Evolutionary conservation across 352 stramenopile genomes (phyloP), one percentile per base, ranked within the genome.

Genomic region (Phytophthora capsici): DNA sequence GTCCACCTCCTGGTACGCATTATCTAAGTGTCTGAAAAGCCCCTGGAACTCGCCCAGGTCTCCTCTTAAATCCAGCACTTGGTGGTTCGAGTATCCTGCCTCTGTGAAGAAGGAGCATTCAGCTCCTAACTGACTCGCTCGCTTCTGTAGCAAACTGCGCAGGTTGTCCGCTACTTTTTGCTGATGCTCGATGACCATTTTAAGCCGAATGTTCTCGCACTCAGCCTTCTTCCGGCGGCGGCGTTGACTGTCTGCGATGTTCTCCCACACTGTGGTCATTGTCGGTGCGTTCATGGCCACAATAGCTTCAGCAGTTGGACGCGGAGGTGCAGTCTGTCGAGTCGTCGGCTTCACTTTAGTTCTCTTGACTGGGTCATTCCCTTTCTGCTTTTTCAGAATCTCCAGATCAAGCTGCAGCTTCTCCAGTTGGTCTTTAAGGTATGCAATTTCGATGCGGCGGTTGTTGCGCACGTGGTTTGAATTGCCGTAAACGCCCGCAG

Each of bases 121-220:
- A 20, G 57, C n/a, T 26, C 47, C 43, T 41, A 70, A 32, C 28
- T 70, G 63, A 47, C 55, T 59, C 20, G 63, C 55, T 22, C 56
- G 56, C 41, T 66, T 70, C 47, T 70, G 47, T 5, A 70, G n/a
- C 38, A 70, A 61, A 10, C 13, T 55, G 3, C 38, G 43, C 10
- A 70, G 23, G 4, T 52, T 56, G 17, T 66, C 40, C 9, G 62
- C 55, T 41, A 66, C 55, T 14, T 70, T 70, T 13, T 58, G 40
- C 32, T 70, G 69, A 16, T 67, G 64, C 40, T 86, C 75, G 2
- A 82, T 57, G 26, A 78, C 69, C 49, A 59, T 48, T 47, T 77
- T 76, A 6, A 86, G 63, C 6, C 69, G 66, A 16, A 76, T 63
- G 28, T 86, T 80, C 52, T 82, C 69, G 10, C 63, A 64, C 55